A percentile compares a stretch with the other conserved stretches of the same genome.
These are phyloP conservation scores for Xylariomycetidae sp. DNA, from an alignment of 2,329 filamentous ascomycete genomes.

Conservation along the genomic window DNA sequence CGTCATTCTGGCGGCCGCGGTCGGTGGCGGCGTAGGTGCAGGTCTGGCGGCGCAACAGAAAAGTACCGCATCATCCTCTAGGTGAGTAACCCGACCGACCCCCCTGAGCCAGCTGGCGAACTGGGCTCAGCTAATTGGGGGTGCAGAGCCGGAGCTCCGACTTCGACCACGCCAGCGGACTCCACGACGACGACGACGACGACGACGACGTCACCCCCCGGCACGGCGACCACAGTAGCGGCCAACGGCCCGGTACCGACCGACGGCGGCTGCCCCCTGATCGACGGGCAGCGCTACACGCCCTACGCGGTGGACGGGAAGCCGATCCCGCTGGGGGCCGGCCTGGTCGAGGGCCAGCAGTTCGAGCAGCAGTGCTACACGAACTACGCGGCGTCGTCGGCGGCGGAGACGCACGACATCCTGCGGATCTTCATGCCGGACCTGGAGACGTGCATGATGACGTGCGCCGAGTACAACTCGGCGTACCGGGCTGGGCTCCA, in stretches of 20 bases:
- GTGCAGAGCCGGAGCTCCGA: no score
- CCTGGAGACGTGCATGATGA: conserved; percentile 22
- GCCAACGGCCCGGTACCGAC: conserved; percentile 12
- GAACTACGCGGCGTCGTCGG: conserved; percentile 12
- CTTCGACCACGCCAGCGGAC: no score
- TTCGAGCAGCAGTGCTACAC: conserved; percentile 22
- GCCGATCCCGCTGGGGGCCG: conserved; percentile 13
- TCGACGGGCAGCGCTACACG: conserved; percentile 15
- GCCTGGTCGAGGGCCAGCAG: conserved; percentile 11
- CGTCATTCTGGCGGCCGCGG: conserved; percentile 16
- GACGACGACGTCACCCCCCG: conserved; percentile 3
- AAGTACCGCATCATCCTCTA: no score
- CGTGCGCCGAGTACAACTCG: conserved; percentile 22
- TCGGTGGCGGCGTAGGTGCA: conserved; percentile 20
- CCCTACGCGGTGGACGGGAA: conserved; percentile 20
- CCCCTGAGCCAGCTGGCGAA: conserved; percentile 3
- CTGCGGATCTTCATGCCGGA: conserved; percentile 19
- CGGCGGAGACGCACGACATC: conserved; percentile 16
- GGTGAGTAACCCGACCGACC: no score
- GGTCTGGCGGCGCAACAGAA: conserved; percentile 15
- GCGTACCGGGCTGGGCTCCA: conserved; percentile 16
- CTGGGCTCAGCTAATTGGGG: neutral
- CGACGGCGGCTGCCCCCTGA: conserved; percentile 18
- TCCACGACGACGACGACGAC: conserved; percentile 2
- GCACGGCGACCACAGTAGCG: conserved; percentile 6